These are phyloP conservation scores for Chlorella sp. DNA, from an alignment of 139 green algal species.

Conservation along the genomic window DNA sequence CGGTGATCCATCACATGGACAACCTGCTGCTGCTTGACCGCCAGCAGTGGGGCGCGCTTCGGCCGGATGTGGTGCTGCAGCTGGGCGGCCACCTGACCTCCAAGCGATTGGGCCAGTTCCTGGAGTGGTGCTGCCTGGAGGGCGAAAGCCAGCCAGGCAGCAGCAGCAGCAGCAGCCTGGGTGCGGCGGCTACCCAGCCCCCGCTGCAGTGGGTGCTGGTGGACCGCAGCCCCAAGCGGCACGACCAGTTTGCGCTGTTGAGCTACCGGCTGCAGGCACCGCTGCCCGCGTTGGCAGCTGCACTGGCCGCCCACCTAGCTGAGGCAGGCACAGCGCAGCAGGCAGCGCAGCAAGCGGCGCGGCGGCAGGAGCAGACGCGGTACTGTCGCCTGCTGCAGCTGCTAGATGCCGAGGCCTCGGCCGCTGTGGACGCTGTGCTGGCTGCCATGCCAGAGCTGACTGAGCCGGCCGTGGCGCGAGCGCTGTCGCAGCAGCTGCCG, in stretches of 20 bases:
- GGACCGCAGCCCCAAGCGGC: slow-evolving; percentile 51
- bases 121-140: slow-evolving; percentile 74
- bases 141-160: not conserved
- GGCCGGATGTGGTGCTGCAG: slow-evolving; percentile 88
- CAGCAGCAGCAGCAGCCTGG: not conserved
- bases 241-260: slow-evolving; percentile 85
- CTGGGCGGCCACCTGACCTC: slow-evolving; percentile 84
- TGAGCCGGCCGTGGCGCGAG: slow-evolving; percentile 77
- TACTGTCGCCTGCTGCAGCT: slow-evolving; percentile 52
- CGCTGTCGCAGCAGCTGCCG: slow-evolving; percentile 53
- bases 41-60: slow-evolving; percentile 61
- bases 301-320: not conserved
- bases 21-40: slow-evolving; percentile 76
- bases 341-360: not conserved
- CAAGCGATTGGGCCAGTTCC: slow-evolving; percentile 87
- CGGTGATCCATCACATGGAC: slow-evolving; percentile 79
- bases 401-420: slow-evolving; percentile 51
- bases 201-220: slow-evolving; percentile 61
- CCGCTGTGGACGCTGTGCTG: slow-evolving; percentile 54
- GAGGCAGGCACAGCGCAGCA: not conserved
- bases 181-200: not conserved
- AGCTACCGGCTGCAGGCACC: slow-evolving; percentile 64
- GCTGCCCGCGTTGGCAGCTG: slow-evolving; percentile 45
- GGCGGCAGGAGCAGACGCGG: not conserved
- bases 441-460: slow-evolving; percentile 45